Conservation (phyloP, 257 asterid genomes). For the Penstemon davidsonii region DNA sequence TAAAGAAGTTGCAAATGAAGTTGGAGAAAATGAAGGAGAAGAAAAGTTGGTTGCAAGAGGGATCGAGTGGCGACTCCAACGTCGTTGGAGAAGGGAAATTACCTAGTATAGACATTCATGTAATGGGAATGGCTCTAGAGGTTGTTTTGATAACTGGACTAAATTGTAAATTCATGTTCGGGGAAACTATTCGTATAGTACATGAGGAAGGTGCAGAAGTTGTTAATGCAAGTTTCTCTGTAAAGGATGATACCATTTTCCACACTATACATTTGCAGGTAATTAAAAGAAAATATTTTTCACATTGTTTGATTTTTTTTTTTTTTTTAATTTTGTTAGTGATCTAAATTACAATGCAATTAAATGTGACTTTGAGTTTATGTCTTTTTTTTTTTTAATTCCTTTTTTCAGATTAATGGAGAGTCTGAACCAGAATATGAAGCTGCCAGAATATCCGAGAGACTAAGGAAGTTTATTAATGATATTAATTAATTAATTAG, state of each 20-base stretch:
- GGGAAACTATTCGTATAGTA: conserved; percentile 43
- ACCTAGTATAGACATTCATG: conserved; percentile 55
- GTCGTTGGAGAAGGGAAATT: conserved; percentile 16
- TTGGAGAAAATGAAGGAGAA: conserved; percentile 62
- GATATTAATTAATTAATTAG: conserved; percentile 8
- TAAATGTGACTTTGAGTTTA: background rate
- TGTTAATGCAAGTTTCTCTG: conserved; percentile 44
- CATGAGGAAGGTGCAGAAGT: conserved; percentile 70
- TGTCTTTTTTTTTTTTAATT: background rate
- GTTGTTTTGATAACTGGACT: conserved; percentile 48
- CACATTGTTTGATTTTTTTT: background rate
- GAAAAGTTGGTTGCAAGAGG: conserved; percentile 27
- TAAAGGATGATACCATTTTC: conserved; percentile 34
- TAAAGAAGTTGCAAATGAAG: conserved; percentile 45
- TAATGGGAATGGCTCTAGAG: conserved; percentile 45
- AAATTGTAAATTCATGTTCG: conserved; percentile 51
- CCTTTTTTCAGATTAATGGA: conserved; percentile 35
- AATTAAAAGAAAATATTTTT: background rate
- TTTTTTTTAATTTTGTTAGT: background rate
- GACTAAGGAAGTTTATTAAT: conserved; percentile 42
- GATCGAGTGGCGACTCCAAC: conserved; percentile 11
- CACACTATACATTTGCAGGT: conserved; percentile 77
- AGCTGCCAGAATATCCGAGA: conserved; percentile 47
- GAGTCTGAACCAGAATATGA: conserved; percentile 32
- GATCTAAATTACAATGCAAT: background rate